phyloP scores from a whole-genome alignment of 1,284 basidiomycete species.

The Trametes polyzona region DNA sequence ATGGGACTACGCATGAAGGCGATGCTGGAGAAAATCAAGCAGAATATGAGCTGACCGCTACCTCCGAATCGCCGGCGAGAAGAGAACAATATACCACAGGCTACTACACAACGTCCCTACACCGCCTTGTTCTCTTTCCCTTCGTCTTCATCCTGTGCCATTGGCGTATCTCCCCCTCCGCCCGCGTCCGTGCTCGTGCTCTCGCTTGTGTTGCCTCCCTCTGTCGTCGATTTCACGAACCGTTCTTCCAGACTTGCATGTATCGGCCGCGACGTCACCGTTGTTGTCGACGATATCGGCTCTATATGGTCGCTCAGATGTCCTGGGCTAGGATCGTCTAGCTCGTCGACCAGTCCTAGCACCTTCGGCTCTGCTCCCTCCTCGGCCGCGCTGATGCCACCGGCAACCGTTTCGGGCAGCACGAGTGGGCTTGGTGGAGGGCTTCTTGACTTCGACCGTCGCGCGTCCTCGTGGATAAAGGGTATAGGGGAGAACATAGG shows the following conservation, averaged over 20 bases:
- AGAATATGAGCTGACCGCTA: constrained; percentile 46
- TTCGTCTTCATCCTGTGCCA: constrained; percentile 54
- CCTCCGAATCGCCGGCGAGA: no score
- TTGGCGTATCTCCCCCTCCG: constrained; percentile 18
- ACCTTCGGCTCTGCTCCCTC: constrained; percentile 47
- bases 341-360: constrained; percentile 78
- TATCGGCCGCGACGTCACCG: constrained; percentile 46
- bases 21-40: constrained; percentile 79
- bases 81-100: not conserved
- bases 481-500: constrained; percentile 85
- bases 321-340: constrained; percentile 80
- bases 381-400: constrained; percentile 27
- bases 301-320: constrained; percentile 81
- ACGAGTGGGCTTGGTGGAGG: constrained; percentile 74
- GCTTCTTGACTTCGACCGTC: constrained; percentile 73
- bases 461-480: constrained; percentile 78
- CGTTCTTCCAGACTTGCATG: constrained; percentile 62
- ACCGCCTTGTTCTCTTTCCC: constrained; percentile 62
- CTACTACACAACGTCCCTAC: constrained; percentile 10
- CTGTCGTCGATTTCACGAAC: constrained; percentile 57
- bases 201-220: constrained; percentile 29
- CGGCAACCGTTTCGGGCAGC: constrained; percentile 43
- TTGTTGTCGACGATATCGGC: constrained; percentile 69
- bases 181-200: constrained; percentile 17
- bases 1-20: constrained; percentile 81